Evolutionary conservation across 2,329 filamentous ascomycete genomes (phyloP), one percentile per base, ranked within the genome.

Genomic region (Ustilaginoidea virens): DNA sequence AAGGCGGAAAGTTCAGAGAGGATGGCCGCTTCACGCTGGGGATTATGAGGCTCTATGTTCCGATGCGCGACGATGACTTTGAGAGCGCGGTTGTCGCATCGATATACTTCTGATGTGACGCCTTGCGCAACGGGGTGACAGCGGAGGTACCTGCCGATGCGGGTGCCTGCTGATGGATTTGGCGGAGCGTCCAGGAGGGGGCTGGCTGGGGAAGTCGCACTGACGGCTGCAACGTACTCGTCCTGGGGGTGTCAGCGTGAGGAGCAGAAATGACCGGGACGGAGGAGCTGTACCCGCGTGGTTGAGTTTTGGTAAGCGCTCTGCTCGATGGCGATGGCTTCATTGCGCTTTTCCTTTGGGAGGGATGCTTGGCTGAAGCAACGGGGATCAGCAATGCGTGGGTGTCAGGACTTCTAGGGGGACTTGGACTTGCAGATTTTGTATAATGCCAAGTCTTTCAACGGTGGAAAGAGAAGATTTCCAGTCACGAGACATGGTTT

Each of bases 101-200:
- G 76, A 56, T 86, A 96, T 28, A 98, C 74, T 31, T 76, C 71
- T 12, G 87, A 90, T 36, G 83, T 90, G 9, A 87, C 60, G 13
- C 90, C 90, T 37, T 61, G 60, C 25, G 61, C 60, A n/a, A 76
- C 45, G 38, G 63, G 62, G 16, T 55, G 52, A 44, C 73, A 78
- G 34, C 61, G 51, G 12, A 37, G 25, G 38, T 73, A 74, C 5
- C 48, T 17, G 7, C 71, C 72, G 33, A 77, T 73, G 18, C 49
- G 48, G 23, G 63, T 48, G 7, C 59, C 61, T 2, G 34, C 13
- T 8, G 27, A 15, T 17, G 24, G 15, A 14, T 22, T 17, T 27
- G 25, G 10, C 5, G n/a, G 5, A 14, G n/a, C 4, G 2, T 13
- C 6, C 16, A 10, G 21, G 17, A 5, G n/a, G 12, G 13, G 18